Base-by-base conservation (phyloP, 345 rosid genomes). In the Camelina hispida region DNA sequence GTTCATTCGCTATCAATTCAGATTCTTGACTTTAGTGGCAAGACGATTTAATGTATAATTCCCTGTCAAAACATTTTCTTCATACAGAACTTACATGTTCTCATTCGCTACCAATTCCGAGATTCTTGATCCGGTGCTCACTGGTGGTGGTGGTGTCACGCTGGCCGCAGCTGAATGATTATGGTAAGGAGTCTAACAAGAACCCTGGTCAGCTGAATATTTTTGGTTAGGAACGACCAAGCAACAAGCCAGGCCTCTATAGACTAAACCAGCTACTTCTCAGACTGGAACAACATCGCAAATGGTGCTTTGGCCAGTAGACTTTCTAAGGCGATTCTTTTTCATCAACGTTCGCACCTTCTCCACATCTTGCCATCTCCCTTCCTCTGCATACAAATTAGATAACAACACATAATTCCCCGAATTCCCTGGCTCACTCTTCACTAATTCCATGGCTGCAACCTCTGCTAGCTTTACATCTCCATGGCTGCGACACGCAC, bases 341-440 rank as follows among this genome's bases (percentile, higher is more conserved):
- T 69, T 83, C 96, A 88, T 88, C 80, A 81, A 38, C 14, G 25
- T 65, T 77, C 91, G 74, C 2, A 87, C 74, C 57, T 78, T 80
- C 79, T 84, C 93, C 16, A 84, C 91, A 65, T 87, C 85, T 51
- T 83, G 83, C 96, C 96, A 90, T 62, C 82, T 88, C 65, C 83
- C 90, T 78, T 84, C 85, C 62, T 85, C 87, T 5, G 93, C 93
- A 79, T 88, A 87, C 17, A 85, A 79, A 73, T 90, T 88, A 16
- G 93, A 88, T 46, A 88, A 71, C 76, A 88, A 69, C 10, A 90
- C 88, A 73, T 87, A 90, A 51, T 88, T 87, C 54, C 91, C 91
- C 2, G 96, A 85, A 78, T 88, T 90, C 86, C 62, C 72, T 7
- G 89, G 91, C 66, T 91, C 91, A 62, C 87, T 82, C 56, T 44